These are phyloP conservation scores for Triglochin maritima DNA, from an alignment of 106 monocot genomes.

Conservation along the genomic window DNA sequence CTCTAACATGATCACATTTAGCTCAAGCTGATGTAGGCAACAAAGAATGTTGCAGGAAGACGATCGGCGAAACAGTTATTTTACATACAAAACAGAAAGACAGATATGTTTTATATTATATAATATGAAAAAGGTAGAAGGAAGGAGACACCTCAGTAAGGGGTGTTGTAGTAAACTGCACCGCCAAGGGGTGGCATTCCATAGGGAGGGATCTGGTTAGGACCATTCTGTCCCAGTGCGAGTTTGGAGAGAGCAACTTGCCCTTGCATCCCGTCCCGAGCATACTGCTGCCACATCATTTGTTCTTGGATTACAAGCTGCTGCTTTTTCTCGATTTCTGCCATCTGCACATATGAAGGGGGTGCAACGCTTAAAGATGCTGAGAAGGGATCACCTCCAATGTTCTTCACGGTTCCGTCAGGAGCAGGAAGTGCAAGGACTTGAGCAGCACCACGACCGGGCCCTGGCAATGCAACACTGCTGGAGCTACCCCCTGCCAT, in stretches of 20 bases:
- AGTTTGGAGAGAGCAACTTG: slow-evolving; percentile 24
- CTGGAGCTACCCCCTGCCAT: slow-evolving; percentile 43
- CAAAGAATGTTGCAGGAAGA: too few relatives aligned
- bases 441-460: slow-evolving; percentile 29
- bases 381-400: slow-evolving; percentile 54
- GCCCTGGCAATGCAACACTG: slow-evolving; percentile 46
- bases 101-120: too few relatives aligned
- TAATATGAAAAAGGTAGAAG: too few relatives aligned
- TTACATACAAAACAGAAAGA: too few relatives aligned
- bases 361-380: slow-evolving; percentile 54
- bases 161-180: too few relatives aligned
- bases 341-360: slow-evolving; percentile 89
- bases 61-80: too few relatives aligned
- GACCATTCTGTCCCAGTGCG: background rate
- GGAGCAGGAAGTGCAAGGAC: slow-evolving; percentile 16
- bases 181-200: background rate
- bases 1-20: too few relatives aligned
- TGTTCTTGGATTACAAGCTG: slow-evolving; percentile 60
- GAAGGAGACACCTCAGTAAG: too few relatives aligned
- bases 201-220: background rate
- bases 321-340: slow-evolving; percentile 86
- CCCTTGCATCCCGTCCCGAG: slow-evolving; percentile 59
- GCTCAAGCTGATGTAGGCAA: too few relatives aligned
- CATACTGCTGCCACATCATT: slow-evolving; percentile 66
- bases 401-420: slow-evolving; percentile 29